Evolutionary conservation across 2,329 filamentous ascomycete genomes (phyloP), one percentile per base, ranked within the genome.

Genomic region (Cladorrhinum sp.): DNA sequence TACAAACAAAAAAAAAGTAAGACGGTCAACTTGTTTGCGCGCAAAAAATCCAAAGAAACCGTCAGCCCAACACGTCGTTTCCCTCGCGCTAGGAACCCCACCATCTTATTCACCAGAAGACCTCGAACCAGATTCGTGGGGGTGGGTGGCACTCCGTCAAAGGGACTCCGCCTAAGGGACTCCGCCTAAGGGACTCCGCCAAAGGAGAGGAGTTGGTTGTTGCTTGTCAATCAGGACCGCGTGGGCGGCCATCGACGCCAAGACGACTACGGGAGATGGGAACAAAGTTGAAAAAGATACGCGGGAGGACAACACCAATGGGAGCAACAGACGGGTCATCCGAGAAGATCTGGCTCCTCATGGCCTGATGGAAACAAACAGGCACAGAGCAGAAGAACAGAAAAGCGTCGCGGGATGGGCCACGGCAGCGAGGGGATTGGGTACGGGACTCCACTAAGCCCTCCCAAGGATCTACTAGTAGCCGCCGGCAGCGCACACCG

Each of bases 401-500:
- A 42, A 42, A 42, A n/a, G 36, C 36, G 36, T 42, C 26, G 36
- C 36, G 36, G 36, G 36, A 42, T 42, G 36, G 36, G 16, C n/a
- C 6, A 42, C 36, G 36, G 36, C 36, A 42, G 16, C 3, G 36
- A 4, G 10, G 10, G 10, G 6, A 42, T 42, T 42, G 36, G 42
- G 18, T 18, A 46, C 6, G 16, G 42, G 16, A 42, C 10, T 42
- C 36, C 16, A n/a, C 36, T 42, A 42, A 46, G 39, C 54, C 23
- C 46, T 42, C 33, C 39, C 33, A 36, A 36, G 30, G 53, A 42
- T 30, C 23, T 57, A 23, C 54, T 49, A 49, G 54, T 49, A 26
- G 54, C 33, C 54, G 52, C 54, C 54, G 36, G 39, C 39, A 57
- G 21, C 54, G 20, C 36, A 57, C 21, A 26, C 39, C 54, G 54